Base-by-base conservation (phyloP, 345 rosid genomes). In the Turnera subulata region DNA sequence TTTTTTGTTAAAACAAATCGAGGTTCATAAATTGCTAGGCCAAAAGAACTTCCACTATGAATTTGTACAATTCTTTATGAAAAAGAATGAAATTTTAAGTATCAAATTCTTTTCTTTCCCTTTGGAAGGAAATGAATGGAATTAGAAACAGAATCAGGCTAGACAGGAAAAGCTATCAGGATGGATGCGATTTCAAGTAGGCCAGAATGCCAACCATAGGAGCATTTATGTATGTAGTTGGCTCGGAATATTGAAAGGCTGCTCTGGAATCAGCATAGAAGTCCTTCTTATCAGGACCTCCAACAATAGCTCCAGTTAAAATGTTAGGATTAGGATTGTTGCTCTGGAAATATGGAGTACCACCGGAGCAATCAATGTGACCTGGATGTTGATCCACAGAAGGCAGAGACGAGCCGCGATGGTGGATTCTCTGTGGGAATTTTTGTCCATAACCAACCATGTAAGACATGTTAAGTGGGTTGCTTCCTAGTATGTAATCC, bases 201-300 rank as follows among this genome's bases (percentile, higher is more conserved):
- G 89, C 89, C 69, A 83, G 53, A 12, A 81, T 72, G 33, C 90
- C 94, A 51, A 83, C 87, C 15, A 83, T 65, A 7, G 87, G 85
- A 5, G 87, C 85, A 59, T 79, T 80, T 6, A 81, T 75, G 47
- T 78, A 81, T 1, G 93, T 81, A 2, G 86, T 81, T 13, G 93
- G 89, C 59, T 85, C 89, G 0, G 89, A 71, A 18, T 76, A 56
- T 10, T 9, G 40, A 59, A 82, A 78, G 67, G 79, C 83, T 11
- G 75, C 60, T 73, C 83, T 59, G 7, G 74, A 72, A 53, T 81
- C 90, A 42, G 29, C 5, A n/a, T 66, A 66, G 12, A 59, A 44
- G 46, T 66, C 71, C 6, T 53, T 17, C 0, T 23, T 9, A 25
- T 22, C 54, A 18, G 71, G 71, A 10, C 66, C 66, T 25, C 72